These are phyloP conservation scores for Trichoderma sp. DNA, from an alignment of 2,329 filamentous ascomycete species.

Conservation along the genomic window DNA sequence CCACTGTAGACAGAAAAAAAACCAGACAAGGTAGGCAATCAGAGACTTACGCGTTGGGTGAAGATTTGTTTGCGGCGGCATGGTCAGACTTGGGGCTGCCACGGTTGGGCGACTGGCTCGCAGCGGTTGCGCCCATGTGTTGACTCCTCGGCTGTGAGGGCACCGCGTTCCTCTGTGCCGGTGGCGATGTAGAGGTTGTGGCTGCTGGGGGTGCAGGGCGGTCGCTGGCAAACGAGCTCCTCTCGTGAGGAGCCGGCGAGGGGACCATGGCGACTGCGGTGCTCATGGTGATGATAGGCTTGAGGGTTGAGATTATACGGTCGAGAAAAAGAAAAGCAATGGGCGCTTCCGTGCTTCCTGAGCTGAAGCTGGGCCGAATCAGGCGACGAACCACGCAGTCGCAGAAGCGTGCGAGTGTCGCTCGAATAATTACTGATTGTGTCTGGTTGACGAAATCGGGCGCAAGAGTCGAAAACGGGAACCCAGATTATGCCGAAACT, in stretches of 20 bases:
- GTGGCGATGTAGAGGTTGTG: constrained; percentile 42
- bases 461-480: constrained; percentile 1
- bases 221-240: constrained; percentile 58
- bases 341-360: not conserved
- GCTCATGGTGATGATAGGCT: constrained; percentile 56
- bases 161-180: constrained; percentile 45
- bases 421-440: constrained; percentile 1
- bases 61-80: constrained; percentile 51
- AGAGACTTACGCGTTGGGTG: constrained; percentile 59
- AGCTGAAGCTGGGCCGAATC: constrained; percentile 9
- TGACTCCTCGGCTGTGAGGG: constrained; percentile 29
- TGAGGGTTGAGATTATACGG: not conserved
- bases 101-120: constrained; percentile 53
- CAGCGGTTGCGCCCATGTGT: constrained; percentile 41
- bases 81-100: constrained; percentile 53
- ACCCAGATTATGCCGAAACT: not conserved
- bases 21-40: not conserved
- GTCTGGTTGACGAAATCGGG: constrained; percentile 4
- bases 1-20: not conserved
- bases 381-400: constrained; percentile 11
- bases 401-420: constrained; percentile 14
- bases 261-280: constrained; percentile 69
- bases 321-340: not conserved
- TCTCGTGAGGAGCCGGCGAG: constrained; percentile 67
- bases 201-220: constrained; percentile 44